phyloP scores from a whole-genome alignment of 129 eudicot species.

The Mikania micrantha region DNA sequence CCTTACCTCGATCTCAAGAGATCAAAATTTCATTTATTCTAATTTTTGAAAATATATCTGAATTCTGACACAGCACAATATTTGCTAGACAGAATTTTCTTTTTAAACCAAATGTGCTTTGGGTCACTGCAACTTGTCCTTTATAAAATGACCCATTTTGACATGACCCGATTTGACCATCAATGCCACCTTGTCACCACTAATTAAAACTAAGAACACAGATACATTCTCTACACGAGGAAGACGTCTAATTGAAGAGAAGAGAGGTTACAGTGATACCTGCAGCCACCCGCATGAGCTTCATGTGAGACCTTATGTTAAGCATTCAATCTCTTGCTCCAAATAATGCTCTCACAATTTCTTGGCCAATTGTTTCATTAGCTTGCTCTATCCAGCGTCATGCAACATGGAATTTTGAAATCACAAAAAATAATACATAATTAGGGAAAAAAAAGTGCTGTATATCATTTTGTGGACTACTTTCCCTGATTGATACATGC shows the following conservation, averaged over 20 bases:
- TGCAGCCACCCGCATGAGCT: constrained; percentile 83
- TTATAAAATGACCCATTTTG: not conserved
- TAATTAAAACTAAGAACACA: not conserved
- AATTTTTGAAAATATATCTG: not conserved
- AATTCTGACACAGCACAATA: not conserved
- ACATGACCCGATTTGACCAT: not conserved
- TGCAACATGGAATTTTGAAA: constrained; percentile 2
- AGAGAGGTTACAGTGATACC: constrained; percentile 68
- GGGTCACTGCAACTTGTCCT: not conserved
- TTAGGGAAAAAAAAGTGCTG: not conserved
- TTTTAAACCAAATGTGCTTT: not conserved
- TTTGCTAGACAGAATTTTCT: not conserved
- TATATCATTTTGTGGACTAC: constrained; percentile 31
- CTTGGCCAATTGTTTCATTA: constrained; percentile 43
- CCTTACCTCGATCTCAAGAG: no score
- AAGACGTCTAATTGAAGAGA: not conserved
- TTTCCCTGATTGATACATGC: constrained; percentile 58
- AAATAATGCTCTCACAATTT: constrained; percentile 57
- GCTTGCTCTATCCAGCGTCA: constrained; percentile 76
- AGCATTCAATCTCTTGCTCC: constrained; percentile 86
- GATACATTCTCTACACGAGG: not conserved
- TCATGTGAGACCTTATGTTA: constrained; percentile 67
- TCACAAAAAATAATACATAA: not conserved
- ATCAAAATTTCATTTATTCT: not conserved
- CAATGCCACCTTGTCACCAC: not conserved